Base-by-base conservation (phyloP, 1,139 yeast genomes). In the Pichia sp. region DNA sequence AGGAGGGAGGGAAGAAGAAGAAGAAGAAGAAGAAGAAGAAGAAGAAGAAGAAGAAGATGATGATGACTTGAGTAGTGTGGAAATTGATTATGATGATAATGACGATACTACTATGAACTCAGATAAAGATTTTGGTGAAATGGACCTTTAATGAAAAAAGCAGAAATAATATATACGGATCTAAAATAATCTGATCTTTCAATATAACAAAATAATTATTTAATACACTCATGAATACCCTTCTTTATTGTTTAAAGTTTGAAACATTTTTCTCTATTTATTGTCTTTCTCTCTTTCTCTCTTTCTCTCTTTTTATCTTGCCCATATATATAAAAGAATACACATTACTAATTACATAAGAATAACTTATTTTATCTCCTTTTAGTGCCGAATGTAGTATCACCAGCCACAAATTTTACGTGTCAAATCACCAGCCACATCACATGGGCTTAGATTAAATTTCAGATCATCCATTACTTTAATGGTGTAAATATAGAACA, bases 71-170 rank as follows among this genome's bases (percentile, higher is more conserved):
- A 44, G 48, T 12, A 47, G 45, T 39, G 45, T 40, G 9, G 43
- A 41, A 5, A 18, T 26, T 11, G 37, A 26, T 22, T 30, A 42
- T n/a, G 43, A 44, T 27, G 26, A 41, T 27, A 29, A 34, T 12
- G 47, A 38, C 13, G 44, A 46, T 11, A 29, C 26, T 9, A 42
- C 39, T 29, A n/a, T 18, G 29, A 37, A 36, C 18, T 16, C 34
- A 27, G 41, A 26, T 4, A 22, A 34, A 9, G 40, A 39, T 5
- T 26, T 22, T 12, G 46, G 39, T n/a, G 47, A 47, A 15, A 40
- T 61, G 61, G 64, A 61, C 38, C 45, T 49, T 22, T 50, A 43
- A 34, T 16, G 8, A 32, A 18, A 8, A 4, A 30, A 9, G 18
- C 7, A 13, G 15, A 4, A 16, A 18, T 32, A 5, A 32, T n/a